Percentiles rank a stretch among this genome's conserved stretches.
Conservation (phyloP, 192 early-diverging fungal genomes). For the Linnemannia hyalina region DNA sequence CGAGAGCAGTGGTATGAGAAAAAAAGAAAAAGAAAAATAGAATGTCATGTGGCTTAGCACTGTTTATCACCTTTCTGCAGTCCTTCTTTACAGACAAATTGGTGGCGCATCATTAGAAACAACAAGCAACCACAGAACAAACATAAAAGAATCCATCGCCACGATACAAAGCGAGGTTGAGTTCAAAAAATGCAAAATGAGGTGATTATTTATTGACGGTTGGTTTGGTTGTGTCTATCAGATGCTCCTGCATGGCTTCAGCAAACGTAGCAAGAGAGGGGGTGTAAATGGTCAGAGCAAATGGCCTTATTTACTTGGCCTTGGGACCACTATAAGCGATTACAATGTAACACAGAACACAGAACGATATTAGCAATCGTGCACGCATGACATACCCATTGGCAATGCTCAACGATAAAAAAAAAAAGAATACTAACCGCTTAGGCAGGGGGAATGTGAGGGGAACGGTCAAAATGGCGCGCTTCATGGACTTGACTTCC, state of each 20-base stretch:
- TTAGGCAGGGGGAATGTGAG: slow-evolving; percentile 52
- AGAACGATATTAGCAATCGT: neutral
- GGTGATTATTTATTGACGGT: neutral
- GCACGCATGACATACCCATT: neutral
- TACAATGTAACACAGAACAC: neutral
- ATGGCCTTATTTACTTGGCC: slow-evolving; percentile 24
- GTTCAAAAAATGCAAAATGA: slow-evolving; percentile 2
- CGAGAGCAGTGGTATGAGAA: neutral
- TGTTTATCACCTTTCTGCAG: slow-evolving; percentile 1
- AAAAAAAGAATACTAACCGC: slow-evolving; percentile 22
- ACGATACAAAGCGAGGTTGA: neutral
- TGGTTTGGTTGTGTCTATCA: slow-evolving; percentile 4
- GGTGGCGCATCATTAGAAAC: neutral
- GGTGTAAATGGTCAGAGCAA: neutral
- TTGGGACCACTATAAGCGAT: slow-evolving; percentile 29
- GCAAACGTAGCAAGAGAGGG: neutral
- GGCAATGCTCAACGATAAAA: neutral
- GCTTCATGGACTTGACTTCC: slow-evolving; percentile 28
- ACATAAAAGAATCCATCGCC: no score
- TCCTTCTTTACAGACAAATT: neutral
- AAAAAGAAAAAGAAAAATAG: slow-evolving; percentile 5
- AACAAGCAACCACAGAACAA: no score
- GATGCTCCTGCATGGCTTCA: neutral
- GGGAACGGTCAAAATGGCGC: slow-evolving; percentile 53
- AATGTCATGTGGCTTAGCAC: neutral